phyloP scores from a whole-genome alignment of 2,329 filamentous ascomycete genomes.

The Cytospora schulzeri region DNA sequence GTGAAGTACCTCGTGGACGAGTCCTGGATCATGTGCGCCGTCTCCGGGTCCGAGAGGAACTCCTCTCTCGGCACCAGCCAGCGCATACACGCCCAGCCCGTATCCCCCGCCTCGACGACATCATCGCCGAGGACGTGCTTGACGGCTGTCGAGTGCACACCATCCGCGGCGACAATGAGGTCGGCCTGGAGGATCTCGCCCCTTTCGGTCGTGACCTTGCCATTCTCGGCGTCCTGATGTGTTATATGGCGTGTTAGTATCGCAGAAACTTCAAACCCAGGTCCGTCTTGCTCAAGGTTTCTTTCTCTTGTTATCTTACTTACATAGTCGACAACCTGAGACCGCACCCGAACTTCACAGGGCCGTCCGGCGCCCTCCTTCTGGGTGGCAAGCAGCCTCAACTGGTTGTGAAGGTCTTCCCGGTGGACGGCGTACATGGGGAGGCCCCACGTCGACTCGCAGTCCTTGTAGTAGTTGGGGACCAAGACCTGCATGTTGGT shows the following conservation, averaged over 20 bases:
- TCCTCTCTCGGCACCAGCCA: constrained; percentile 11
- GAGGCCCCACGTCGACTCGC: constrained; percentile 1
- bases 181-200: constrained; percentile 8
- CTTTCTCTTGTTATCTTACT: not conserved
- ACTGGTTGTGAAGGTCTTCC: constrained; percentile 14
- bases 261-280: too few relatives aligned
- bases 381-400: constrained; percentile 7
- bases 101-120: constrained; percentile 6
- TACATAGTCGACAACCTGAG: constrained; percentile 10
- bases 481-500: constrained; percentile 9
- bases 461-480: constrained; percentile 16
- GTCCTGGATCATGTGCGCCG: constrained; percentile 9
- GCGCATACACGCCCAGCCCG: constrained; percentile 17
- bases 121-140: constrained; percentile 11
- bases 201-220: constrained; percentile 3
- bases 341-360: not conserved
- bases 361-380: not conserved
- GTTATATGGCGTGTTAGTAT: too few relatives aligned
- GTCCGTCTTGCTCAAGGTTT: too few relatives aligned
- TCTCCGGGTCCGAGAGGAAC: constrained; percentile 1
- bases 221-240: constrained; percentile 6
- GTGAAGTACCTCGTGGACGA: constrained; percentile 11
- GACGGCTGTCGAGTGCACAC: constrained; percentile 7
- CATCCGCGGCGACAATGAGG: constrained; percentile 7
- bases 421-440: constrained; percentile 16